Percentiles rank a stretch among this genome's conserved stretches.
These are phyloP conservation scores for Metschnikowia picachoensis DNA, from an alignment of 805 yeast genomes.

Conservation along the genomic window DNA sequence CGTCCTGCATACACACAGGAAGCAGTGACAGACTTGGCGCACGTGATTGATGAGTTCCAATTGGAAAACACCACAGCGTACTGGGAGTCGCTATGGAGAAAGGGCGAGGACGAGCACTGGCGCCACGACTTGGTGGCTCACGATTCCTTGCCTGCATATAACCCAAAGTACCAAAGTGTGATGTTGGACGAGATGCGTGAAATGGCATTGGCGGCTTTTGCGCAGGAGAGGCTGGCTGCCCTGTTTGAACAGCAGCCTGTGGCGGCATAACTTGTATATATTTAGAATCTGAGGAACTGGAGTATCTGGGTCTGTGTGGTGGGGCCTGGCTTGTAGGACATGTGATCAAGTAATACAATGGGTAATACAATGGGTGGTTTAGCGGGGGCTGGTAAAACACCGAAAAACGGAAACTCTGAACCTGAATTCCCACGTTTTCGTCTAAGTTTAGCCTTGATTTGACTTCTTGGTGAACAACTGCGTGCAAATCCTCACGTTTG, in stretches of 20 bases:
- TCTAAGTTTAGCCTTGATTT: no score
- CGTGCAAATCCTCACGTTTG: no score
- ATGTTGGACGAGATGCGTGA: slow-evolving; percentile 58
- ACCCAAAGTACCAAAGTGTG: slow-evolving; percentile 64
- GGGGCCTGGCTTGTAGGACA: not conserved
- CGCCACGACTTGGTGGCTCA: slow-evolving; percentile 54
- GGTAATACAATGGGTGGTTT: not conserved
- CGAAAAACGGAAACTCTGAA: no score
- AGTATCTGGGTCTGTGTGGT: no score
- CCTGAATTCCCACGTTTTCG: no score
- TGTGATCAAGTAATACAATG: not conserved
- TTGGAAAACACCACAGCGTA: slow-evolving; percentile 47
- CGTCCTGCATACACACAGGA: slow-evolving; percentile 90
- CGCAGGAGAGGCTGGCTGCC: slow-evolving; percentile 16
- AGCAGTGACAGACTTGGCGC: slow-evolving; percentile 78
- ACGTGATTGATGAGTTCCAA: slow-evolving; percentile 62
- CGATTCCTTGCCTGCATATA: slow-evolving; percentile 51
- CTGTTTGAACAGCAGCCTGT: not conserved
- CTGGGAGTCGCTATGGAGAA: slow-evolving; percentile 89
- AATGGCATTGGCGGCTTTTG: slow-evolving; percentile 35
- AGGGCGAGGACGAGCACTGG: slow-evolving; percentile 80
- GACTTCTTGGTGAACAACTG: no score
- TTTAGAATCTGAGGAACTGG: not conserved
- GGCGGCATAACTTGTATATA: slow-evolving; percentile 1
- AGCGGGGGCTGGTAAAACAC: not conserved